Conservation (phyloP, 192 early-diverging fungal species). For the Endogone sp. region DNA sequence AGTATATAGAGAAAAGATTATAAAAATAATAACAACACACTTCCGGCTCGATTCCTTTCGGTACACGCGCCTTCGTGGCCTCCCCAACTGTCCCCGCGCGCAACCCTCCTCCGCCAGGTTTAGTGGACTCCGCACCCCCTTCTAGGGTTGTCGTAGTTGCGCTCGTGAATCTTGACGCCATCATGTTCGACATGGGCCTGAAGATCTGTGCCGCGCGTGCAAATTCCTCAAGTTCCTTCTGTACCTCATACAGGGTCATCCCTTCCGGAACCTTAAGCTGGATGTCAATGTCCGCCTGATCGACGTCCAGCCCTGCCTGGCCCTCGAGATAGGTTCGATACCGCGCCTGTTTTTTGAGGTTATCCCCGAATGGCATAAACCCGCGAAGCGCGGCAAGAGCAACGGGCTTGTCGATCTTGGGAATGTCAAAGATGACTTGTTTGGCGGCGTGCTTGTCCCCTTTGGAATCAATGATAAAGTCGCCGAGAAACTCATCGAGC, state of each 20-base stretch:
- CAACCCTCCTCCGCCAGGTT: conserved; percentile 23
- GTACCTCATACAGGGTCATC: conserved; percentile 35
- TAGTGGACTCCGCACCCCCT: conserved; percentile 70
- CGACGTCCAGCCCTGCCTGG: conserved; percentile 43
- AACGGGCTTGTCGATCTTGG: conserved; percentile 54
- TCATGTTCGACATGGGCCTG: conserved; percentile 62
- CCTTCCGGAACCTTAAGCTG: conserved; percentile 28
- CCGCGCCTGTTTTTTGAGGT: conserved; percentile 64
- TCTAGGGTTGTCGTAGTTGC: conserved; percentile 19
- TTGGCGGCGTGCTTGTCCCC: conserved; percentile 1
- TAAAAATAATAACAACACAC: neutral
- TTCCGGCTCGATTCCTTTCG: neutral
- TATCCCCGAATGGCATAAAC: conserved; percentile 75
- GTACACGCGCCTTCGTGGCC: neutral
- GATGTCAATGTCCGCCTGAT: conserved; percentile 10
- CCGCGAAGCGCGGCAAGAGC: conserved; percentile 69
- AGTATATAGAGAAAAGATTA: neutral
- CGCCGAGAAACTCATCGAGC: conserved; percentile 49
- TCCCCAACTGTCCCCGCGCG: neutral
- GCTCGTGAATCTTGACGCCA: conserved; percentile 69
- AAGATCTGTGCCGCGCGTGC: conserved; percentile 72
- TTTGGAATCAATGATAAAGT: conserved; percentile 9
- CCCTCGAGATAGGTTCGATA: conserved; percentile 68
- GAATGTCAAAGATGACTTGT: conserved; percentile 33
- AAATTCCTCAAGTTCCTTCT: conserved; percentile 70